Evolutionary conservation across 2,329 filamentous ascomycete genomes (phyloP).

Genomic region (Exophiala bonariae): DNA sequence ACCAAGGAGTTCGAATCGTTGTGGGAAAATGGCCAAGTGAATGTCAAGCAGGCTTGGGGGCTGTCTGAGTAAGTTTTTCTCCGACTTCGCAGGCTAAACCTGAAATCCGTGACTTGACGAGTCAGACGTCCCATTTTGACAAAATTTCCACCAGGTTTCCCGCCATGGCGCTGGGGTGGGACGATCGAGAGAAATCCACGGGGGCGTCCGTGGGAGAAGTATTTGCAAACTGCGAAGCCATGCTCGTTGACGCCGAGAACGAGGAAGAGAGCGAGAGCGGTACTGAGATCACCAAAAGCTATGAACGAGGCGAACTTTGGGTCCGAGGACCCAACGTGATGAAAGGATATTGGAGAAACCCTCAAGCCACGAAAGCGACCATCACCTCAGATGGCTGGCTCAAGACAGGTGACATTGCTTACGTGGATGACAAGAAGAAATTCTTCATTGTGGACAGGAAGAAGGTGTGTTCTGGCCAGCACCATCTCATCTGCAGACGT

Average conservation of each 20-base stretch:
- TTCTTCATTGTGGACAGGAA: constrained; percentile 69
- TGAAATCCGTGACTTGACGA: too few species aligned
- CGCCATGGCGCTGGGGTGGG: constrained; percentile 66
- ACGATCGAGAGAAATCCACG: constrained; percentile 49
- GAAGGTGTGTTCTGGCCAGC: constrained; percentile 39
- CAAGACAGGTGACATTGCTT: constrained; percentile 60
- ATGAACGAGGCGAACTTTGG: constrained; percentile 46
- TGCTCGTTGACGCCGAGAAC: constrained; percentile 66
- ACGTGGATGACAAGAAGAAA: constrained; percentile 29
- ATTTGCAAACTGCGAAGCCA: constrained; percentile 66
- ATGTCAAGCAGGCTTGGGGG: constrained; percentile 67
- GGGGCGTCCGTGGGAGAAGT: constrained; percentile 64
- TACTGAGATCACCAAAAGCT: not conserved
- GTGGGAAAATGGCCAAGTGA: constrained; percentile 39
- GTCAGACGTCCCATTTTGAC: too few species aligned
- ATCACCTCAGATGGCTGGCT: constrained; percentile 57
- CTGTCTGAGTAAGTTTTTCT: constrained; percentile 85
- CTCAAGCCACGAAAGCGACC: constrained; percentile 52
- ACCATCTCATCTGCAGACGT: too few species aligned
- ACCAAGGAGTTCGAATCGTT: constrained; percentile 53
- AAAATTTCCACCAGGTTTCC: too few species aligned
- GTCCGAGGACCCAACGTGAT: constrained; percentile 57
- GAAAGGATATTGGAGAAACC: constrained; percentile 60
- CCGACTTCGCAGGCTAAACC: too few species aligned
- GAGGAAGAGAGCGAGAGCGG: too few species aligned